These are phyloP conservation scores for Morella rubra DNA, from an alignment of 306 rosid species.

Conservation along the genomic window DNA sequence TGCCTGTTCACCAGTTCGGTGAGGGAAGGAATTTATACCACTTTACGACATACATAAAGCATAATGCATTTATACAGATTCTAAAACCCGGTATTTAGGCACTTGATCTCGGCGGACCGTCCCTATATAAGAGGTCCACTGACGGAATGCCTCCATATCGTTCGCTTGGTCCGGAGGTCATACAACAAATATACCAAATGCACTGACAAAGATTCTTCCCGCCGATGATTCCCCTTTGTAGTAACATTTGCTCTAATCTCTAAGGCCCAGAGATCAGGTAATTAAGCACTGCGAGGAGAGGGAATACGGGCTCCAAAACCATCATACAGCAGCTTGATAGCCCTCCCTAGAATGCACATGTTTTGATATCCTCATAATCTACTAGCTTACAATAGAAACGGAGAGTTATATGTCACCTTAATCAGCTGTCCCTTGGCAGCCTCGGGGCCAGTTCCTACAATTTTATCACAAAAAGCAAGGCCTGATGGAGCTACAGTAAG, in stretches of 20 bases:
- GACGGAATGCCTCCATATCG: too few species aligned
- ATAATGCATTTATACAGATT: neutral
- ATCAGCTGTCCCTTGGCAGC: slow-evolving; percentile 80
- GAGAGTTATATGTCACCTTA: slow-evolving; percentile 46
- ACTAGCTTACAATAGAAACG: neutral
- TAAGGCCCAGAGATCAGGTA: too few species aligned
- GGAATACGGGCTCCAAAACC: neutral
- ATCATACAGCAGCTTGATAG: neutral
- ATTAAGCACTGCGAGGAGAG: too few species aligned
- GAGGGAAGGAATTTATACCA: neutral
- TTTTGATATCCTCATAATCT: neutral
- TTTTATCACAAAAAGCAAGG: slow-evolving; percentile 78
- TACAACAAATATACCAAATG: too few species aligned
- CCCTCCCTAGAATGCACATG: neutral
- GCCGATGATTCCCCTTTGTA: too few species aligned
- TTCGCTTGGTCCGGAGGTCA: too few species aligned
- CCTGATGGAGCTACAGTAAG: slow-evolving; percentile 72
- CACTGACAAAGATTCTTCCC: too few species aligned
- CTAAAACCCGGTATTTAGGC: neutral
- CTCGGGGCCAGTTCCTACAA: slow-evolving; percentile 70
- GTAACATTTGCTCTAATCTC: neutral
- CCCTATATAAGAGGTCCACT: too few species aligned
- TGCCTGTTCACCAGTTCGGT: slow-evolving; percentile 45
- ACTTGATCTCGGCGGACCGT: neutral
- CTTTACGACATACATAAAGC: neutral